phyloP scores from a whole-genome alignment of 2,329 filamentous ascomycete genomes.

The Nannizzia gypsea region DNA sequence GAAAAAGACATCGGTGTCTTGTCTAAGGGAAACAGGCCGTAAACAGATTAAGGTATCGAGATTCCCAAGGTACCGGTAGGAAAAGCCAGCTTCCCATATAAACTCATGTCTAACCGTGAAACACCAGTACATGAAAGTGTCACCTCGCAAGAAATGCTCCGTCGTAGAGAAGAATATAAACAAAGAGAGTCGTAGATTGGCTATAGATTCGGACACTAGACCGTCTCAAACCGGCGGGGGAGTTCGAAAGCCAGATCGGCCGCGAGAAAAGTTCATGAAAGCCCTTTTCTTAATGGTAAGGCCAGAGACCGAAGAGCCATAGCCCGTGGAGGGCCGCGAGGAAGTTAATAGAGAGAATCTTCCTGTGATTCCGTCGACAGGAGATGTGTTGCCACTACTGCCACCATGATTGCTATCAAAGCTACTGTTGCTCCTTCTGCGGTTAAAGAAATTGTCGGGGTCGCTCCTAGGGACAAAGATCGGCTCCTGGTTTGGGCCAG shows the following conservation, averaged over 20 bases:
- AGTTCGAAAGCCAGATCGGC: neutral
- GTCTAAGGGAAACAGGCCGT: neutral
- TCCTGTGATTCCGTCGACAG: neutral
- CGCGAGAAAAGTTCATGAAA: slow-evolving; percentile 6
- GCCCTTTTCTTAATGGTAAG: neutral
- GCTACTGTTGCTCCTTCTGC: slow-evolving; percentile 2
- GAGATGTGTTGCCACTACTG: neutral
- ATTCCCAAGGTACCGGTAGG: neutral
- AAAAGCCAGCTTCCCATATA: neutral
- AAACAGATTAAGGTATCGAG: neutral
- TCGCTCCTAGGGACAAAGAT: neutral
- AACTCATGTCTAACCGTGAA: neutral
- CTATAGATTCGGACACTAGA: slow-evolving; percentile 7
- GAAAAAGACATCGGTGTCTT: neutral
- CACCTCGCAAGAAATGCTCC: neutral
- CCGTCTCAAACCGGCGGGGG: slow-evolving; percentile 5
- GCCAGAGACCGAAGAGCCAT: neutral
- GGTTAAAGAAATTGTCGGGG: neutral
- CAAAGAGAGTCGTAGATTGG: neutral
- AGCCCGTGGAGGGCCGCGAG: neutral
- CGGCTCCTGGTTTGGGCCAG: neutral
- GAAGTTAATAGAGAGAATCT: slow-evolving; percentile 1
- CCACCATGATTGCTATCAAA: neutral
- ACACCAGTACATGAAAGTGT: neutral
- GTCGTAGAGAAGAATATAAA: neutral